A percentile compares a stretch with the other conserved stretches of the same genome.
Evolutionary conservation across 2,329 filamentous ascomycete species (phyloP).

Genomic region (Fusarium chuoi): DNA sequence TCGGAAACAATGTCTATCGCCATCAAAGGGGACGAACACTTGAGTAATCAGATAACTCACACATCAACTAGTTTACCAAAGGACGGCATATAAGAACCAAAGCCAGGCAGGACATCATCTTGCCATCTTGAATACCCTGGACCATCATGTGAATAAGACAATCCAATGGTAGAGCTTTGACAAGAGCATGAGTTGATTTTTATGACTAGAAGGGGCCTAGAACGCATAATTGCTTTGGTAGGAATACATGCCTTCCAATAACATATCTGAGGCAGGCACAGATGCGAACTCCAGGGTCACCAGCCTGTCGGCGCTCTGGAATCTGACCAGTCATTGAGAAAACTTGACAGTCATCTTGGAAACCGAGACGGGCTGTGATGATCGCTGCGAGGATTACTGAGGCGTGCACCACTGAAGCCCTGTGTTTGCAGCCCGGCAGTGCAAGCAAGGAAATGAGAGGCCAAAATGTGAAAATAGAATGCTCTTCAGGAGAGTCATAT

Average conservation of each 20-base stretch:
- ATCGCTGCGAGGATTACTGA: constrained; percentile 19
- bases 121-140: background rate
- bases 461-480: constrained; percentile 28
- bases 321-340: constrained; percentile 38
- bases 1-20: background rate
- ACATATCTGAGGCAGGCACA: constrained; percentile 10
- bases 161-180: background rate
- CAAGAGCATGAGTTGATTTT: background rate
- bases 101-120: background rate
- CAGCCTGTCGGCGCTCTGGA: constrained; percentile 7
- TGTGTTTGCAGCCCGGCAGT: constrained; percentile 3
- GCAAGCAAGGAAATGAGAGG: constrained; percentile 32
- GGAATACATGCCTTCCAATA: background rate
- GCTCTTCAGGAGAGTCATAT: constrained; percentile 34
- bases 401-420: background rate
- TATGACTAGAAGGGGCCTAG: background rate
- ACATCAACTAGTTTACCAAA: background rate
- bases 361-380: constrained; percentile 29
- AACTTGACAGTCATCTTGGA: constrained; percentile 26
- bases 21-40: background rate
- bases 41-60: background rate
- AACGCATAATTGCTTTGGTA: background rate
- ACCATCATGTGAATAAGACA: background rate
- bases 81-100: background rate
- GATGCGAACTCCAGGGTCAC: constrained; percentile 19